These are phyloP conservation scores for Avena atlantica DNA, from an alignment of 176 grass and related monocot species.

Conservation along the genomic window DNA sequence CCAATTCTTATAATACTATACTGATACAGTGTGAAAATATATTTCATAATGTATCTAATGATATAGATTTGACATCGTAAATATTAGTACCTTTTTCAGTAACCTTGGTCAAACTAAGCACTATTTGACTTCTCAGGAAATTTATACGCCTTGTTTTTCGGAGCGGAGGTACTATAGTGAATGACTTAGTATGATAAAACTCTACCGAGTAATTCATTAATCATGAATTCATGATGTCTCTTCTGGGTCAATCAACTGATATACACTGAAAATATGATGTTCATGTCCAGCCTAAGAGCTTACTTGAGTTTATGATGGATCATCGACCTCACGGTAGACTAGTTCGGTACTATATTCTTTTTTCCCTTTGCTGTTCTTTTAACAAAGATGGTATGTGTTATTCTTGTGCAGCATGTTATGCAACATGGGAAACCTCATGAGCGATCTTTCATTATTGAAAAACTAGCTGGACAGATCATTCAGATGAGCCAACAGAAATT, in stretches of 20 bases:
- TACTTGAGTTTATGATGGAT: conserved; percentile 23
- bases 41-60: too few relatives aligned
- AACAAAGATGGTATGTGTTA: conserved; percentile 1
- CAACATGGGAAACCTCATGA: conserved; percentile 89
- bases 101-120: too few relatives aligned
- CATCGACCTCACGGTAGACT: conserved; percentile 2
- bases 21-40: too few relatives aligned
- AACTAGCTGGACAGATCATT: conserved; percentile 93
- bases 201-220: conserved; percentile 13
- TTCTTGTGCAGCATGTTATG: conserved; percentile 79
- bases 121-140: too few relatives aligned
- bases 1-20: too few relatives aligned
- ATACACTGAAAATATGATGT: background rate
- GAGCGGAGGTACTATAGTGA: background rate
- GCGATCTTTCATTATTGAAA: conserved; percentile 78
- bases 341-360: background rate
- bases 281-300: conserved; percentile 8
- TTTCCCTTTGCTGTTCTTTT: conserved; percentile 14
- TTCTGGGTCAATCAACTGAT: conserved; percentile 1
- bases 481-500: conserved; percentile 99
- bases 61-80: too few relatives aligned
- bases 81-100: too few relatives aligned
- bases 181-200: background rate
- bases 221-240: background rate
- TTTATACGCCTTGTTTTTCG: too few relatives aligned